A percentile compares a stretch with the other conserved stretches of the same genome.
phyloP scores from a whole-genome alignment of 1,284 basidiomycete genomes.

The Ganoderma sp. region DNA sequence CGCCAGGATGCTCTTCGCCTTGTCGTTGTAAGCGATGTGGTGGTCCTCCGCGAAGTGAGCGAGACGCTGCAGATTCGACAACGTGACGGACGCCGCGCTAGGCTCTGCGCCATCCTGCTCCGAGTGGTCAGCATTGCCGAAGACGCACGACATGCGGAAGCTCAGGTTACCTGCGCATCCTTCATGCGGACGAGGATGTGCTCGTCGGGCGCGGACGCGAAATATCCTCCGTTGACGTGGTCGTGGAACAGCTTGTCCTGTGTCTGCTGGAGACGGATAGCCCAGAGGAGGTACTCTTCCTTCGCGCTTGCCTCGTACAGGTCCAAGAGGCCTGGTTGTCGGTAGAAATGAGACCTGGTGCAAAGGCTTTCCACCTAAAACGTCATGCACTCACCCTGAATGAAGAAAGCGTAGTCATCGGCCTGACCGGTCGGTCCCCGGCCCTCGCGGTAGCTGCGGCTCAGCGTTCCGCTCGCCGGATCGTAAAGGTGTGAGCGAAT shows the following conservation, averaged over 20 bases:
- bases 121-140: background rate
- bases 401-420: conserved; percentile 39
- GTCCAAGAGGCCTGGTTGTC: conserved; percentile 38
- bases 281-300: conserved; percentile 44
- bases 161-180: conserved; percentile 41
- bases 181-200: conserved; percentile 50
- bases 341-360: background rate
- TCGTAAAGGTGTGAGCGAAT: conserved; percentile 30
- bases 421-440: conserved; percentile 34
- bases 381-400: conserved; percentile 34
- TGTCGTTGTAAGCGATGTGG: conserved; percentile 38
- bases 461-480: conserved; percentile 26
- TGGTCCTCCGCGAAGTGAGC: conserved; percentile 43
- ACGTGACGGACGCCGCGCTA: conserved; percentile 46
- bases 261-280: conserved; percentile 45
- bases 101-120: conserved; percentile 52
- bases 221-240: conserved; percentile 48
- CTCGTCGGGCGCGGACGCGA: conserved; percentile 46
- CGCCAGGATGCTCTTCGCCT: conserved; percentile 40
- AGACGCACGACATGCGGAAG: background rate
- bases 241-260: conserved; percentile 53
- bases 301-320: conserved; percentile 48
- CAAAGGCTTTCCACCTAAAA: background rate
- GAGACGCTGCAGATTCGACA: conserved; percentile 48
- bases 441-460: conserved; percentile 35